Evolutionary conservation across 1,284 basidiomycete genomes (phyloP).

Genomic region (Chalciporus sp.): DNA sequence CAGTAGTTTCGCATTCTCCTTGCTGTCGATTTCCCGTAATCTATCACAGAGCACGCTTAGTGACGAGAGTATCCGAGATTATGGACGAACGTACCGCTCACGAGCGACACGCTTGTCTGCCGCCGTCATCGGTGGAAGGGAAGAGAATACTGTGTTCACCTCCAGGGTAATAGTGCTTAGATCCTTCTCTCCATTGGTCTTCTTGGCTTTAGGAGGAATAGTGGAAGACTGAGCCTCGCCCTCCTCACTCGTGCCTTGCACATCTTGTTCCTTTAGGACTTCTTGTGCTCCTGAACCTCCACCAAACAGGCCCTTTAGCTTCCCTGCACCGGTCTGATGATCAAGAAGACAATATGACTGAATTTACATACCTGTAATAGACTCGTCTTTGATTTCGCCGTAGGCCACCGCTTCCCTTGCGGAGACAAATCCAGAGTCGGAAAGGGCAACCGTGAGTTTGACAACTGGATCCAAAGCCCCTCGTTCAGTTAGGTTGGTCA

Average conservation of each 20-base stretch:
- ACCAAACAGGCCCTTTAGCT: constrained; percentile 85
- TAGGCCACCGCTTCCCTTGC: constrained; percentile 76
- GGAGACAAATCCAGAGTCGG: constrained; percentile 82
- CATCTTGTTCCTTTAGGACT: constrained; percentile 17
- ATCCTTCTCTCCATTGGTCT: constrained; percentile 41
- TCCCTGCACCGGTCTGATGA: constrained; percentile 48
- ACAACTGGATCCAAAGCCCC: constrained; percentile 75
- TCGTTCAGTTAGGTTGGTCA: constrained; percentile 73
- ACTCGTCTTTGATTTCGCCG: constrained; percentile 78
- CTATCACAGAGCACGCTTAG: constrained; percentile 44
- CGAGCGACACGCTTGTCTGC: constrained; percentile 74
- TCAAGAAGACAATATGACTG: background rate
- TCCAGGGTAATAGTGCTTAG: constrained; percentile 62
- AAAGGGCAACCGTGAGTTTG: constrained; percentile 79
- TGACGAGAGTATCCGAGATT: background rate
- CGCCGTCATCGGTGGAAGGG: constrained; percentile 70
- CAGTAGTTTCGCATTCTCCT: constrained; percentile 76
- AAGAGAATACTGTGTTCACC: constrained; percentile 62
- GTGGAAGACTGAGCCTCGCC: constrained; percentile 17
- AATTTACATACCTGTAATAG: constrained; percentile 60
- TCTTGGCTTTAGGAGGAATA: constrained; percentile 37
- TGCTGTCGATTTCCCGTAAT: constrained; percentile 75
- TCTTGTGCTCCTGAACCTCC: constrained; percentile 43
- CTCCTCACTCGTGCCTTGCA: constrained; percentile 29
- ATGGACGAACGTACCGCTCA: constrained; percentile 49